Base-by-base conservation (phyloP, 768 basidiomycete species). In the Amanita brunnescens region DNA sequence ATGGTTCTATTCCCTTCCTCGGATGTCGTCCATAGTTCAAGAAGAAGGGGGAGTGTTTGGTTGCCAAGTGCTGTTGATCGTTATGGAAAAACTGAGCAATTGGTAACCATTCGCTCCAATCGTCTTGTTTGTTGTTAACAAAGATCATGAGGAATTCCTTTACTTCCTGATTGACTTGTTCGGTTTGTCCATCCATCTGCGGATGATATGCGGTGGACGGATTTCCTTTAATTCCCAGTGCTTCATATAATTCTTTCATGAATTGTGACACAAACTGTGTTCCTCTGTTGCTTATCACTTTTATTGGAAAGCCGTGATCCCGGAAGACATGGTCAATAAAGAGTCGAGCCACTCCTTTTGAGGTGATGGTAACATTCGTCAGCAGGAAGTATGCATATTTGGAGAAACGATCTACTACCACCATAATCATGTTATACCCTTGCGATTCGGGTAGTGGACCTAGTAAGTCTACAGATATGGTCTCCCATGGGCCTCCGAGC, bases 311-410 rank as follows among this genome's bases (percentile, higher is more conserved):
- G 6, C 56, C 38, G 29, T 57, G 38, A 14, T 45, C 34, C 26
- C 20, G 2, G 16, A 52, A 57, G 0, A 54, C 26, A 9, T 53
- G 41, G 46, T 55, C 54, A 26, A 24, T 3, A 29, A 38, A 52
- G 10, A 48, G 18, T 23, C 26, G 46, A 2, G 54, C 50, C 3
- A 14, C 23, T 24, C 34, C 34, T 34, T 12, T 4, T 3, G 5
- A 5, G 9, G 34, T 34, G 3, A 34, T 3, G 5, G 14, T 34
- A 10, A 18, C 18, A 41, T 18, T 41, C 9, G 40, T 23, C 7
- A 75, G 76, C 1, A 81, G 83, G 5, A 83, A 85, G 59, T 81
- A 83, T 53, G 81, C 84, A 21, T 66, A 83, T 8, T 65, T 81
- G 16, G 83, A 85, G 56, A 84, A 83, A 56, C 82, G 80, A 7